Evolutionary conservation across 1,284 basidiomycete genomes (phyloP).

Genomic region (Golubevia pallescens): DNA sequence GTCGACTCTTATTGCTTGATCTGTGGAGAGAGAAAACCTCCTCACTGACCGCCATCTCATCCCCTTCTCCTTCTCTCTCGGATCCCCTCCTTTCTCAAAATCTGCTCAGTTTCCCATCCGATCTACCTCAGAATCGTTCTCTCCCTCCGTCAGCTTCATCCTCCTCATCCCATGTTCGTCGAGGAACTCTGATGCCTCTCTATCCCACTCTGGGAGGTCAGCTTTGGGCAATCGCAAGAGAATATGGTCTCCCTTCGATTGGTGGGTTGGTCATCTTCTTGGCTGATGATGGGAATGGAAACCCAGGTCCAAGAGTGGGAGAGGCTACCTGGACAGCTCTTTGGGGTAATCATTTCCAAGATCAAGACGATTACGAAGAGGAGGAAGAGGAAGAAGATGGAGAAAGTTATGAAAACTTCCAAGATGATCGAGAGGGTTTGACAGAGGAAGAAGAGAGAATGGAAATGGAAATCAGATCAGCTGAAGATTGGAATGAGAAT

Average conservation of each 20-base stretch:
- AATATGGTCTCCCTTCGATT: conserved; percentile 54
- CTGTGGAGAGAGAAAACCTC: no score
- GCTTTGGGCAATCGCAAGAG: conserved; percentile 58
- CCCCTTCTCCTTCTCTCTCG: conserved; percentile 13
- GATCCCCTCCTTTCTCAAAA: conserved; percentile 10
- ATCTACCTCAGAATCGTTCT: not conserved
- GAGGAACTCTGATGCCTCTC: conserved; percentile 52
- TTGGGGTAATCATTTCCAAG: conserved; percentile 49
- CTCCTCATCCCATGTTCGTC: conserved; percentile 22
- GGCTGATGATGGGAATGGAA: conserved; percentile 49
- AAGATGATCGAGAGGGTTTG: not conserved
- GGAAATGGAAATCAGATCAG: not conserved
- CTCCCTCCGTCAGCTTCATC: not conserved
- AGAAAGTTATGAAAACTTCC: not conserved
- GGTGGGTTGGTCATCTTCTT: conserved; percentile 54
- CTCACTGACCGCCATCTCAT: conserved; percentile 12
- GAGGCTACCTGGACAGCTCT: conserved; percentile 52
- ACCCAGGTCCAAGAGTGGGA: conserved; percentile 51
- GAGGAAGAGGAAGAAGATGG: not conserved
- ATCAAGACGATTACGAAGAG: conserved; percentile 12
- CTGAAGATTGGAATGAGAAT: conserved; percentile 1
- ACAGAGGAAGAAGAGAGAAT: conserved; percentile 4
- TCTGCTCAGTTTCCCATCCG: not conserved
- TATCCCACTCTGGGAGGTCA: conserved; percentile 58
- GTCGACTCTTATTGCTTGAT: no score